Evolutionary conservation across 2,329 filamentous ascomycete species (phyloP).

Genomic region (Aspergillus carbonarius): DNA sequence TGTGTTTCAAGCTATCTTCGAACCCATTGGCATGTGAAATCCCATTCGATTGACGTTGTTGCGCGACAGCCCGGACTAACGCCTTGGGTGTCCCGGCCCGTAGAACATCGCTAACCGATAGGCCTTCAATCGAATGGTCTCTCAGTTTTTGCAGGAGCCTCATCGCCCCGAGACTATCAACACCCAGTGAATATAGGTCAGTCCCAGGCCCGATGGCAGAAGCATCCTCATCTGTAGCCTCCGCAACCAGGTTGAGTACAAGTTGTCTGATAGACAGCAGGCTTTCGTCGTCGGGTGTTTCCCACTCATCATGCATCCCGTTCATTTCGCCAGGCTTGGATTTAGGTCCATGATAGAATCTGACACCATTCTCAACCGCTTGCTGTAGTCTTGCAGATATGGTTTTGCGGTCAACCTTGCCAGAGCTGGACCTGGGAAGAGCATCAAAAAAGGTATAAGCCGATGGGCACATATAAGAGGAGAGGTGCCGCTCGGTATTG

Average conservation of each 20-base stretch:
- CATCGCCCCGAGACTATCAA: conserved; percentile 41
- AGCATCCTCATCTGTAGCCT: conserved; percentile 14
- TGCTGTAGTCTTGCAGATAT: conserved; percentile 15
- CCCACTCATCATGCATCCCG: conserved; percentile 9
- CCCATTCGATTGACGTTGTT: background rate
- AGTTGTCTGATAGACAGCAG: conserved; percentile 12
- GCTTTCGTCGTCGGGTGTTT: background rate
- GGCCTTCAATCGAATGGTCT: conserved; percentile 23
- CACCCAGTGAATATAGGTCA: conserved; percentile 27
- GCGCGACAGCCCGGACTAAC: conserved; percentile 20
- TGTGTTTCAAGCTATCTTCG: background rate
- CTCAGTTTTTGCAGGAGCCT: conserved; percentile 32
- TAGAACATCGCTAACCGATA: conserved; percentile 31
- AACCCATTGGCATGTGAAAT: background rate
- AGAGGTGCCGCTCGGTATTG: conserved; percentile 16
- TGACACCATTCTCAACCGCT: background rate
- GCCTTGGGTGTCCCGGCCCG: conserved; percentile 26
- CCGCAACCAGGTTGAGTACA: conserved; percentile 17
- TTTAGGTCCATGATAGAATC: conserved; percentile 6
- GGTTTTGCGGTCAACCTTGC: conserved; percentile 28
- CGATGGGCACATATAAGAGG: conserved; percentile 27
- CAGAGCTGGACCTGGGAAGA: conserved; percentile 26
- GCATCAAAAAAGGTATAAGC: conserved; percentile 22
- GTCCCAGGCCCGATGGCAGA: conserved; percentile 17
- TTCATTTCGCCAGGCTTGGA: background rate